Conservation (phyloP, 164 flowering plant species). For the Annona cherimola region DNA sequence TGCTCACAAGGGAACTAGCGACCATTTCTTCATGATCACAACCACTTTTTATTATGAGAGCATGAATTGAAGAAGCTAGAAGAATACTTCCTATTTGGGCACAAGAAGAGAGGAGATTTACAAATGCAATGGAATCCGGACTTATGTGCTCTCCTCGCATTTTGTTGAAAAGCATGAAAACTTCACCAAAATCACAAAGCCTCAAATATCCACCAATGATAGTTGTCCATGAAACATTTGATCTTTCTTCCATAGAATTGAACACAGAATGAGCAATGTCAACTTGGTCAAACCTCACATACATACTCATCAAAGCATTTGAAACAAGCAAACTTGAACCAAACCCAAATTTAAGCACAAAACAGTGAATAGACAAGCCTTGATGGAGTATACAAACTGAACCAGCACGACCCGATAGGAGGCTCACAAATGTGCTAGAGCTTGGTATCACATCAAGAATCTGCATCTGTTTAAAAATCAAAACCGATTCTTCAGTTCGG, state of each 20-base stretch:
- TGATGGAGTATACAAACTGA: conserved; percentile 10
- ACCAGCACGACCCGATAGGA: conserved; percentile 20
- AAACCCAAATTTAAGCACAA: conserved; percentile 22
- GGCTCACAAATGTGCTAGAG: conserved; percentile 24
- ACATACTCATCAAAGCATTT: conserved; percentile 33
- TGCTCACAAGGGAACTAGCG: conserved; percentile 21
- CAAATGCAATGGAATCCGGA: conserved; percentile 19
- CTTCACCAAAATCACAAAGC: conserved; percentile 17
- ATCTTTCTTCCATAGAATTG: conserved; percentile 22
- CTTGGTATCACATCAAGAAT: conserved; percentile 20
- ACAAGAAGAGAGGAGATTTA: conserved; percentile 22
- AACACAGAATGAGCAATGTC: conserved; percentile 26
- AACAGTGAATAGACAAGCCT: conserved; percentile 29
- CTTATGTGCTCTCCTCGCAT: conserved; percentile 15
- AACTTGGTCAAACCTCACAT: conserved; percentile 13
- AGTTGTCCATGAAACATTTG: conserved; percentile 37
- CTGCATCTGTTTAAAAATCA: conserved; percentile 20
- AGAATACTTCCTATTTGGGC: conserved; percentile 13
- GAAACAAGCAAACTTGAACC: conserved; percentile 20
- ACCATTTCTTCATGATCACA: conserved; percentile 18
- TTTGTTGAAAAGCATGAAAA: conserved; percentile 21
- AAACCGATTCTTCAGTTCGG: background rate
- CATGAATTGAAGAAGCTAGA: conserved; percentile 26
- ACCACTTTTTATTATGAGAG: conserved; percentile 28
- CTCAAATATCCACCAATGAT: conserved; percentile 24